Conservation (phyloP, 192 early-diverging fungal species). For the Coemansia sp. region DNA sequence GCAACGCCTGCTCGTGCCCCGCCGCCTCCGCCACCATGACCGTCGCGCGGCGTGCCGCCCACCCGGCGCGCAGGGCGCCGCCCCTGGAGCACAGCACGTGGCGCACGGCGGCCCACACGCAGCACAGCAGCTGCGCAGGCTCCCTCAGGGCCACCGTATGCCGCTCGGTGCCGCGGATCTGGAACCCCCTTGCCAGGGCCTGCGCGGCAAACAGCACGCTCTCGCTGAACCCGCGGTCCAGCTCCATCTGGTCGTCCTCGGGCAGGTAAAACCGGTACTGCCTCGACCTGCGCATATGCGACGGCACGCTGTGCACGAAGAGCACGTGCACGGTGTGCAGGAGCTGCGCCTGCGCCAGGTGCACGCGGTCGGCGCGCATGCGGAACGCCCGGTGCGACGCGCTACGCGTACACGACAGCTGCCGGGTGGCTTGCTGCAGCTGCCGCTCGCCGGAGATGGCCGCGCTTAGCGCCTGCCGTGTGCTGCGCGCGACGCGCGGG, state of each 20-base stretch:
- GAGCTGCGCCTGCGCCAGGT: conserved; percentile 55
- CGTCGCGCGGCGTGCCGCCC: no score
- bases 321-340: conserved; percentile 56
- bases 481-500: no score
- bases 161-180: conserved; percentile 66
- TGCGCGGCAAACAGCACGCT: conserved; percentile 72
- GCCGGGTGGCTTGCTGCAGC: no score
- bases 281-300: conserved; percentile 42
- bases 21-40: no score
- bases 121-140: conserved; percentile 55
- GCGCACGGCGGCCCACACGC: conserved; percentile 56
- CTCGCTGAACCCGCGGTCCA: conserved; percentile 64
- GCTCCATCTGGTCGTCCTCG: conserved; percentile 66
- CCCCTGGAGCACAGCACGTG: no score
- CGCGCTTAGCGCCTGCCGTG: no score
- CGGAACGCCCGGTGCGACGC: conserved; percentile 34
- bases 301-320: conserved; percentile 50
- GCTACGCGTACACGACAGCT: not conserved
- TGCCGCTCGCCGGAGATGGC: no score
- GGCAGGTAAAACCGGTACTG: conserved; percentile 59
- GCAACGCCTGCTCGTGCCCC: conserved; percentile 42
- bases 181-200: conserved; percentile 61
- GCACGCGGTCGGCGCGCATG: conserved; percentile 58
- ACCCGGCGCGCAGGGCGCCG: no score
- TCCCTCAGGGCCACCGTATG: conserved; percentile 54